These are phyloP conservation scores for Boletus pseudo-olivaceus DNA, from an alignment of 768 basidiomycete genomes.

Conservation along the genomic window DNA sequence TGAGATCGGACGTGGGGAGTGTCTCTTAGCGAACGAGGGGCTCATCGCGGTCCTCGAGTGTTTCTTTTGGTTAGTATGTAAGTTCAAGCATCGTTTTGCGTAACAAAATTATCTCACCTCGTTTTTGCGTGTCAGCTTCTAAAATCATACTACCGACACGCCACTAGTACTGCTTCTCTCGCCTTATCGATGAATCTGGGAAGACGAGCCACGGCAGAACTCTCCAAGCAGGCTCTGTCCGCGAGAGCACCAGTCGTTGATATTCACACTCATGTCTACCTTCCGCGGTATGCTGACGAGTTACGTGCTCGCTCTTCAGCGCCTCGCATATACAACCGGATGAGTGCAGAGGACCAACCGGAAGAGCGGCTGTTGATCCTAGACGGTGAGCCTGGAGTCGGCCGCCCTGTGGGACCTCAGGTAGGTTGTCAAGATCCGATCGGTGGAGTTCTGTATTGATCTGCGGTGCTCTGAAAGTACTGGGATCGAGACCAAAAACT, in stretches of 20 bases:
- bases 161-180: not conserved
- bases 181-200: constrained; percentile 29
- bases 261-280: constrained; percentile 84
- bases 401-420: constrained; percentile 78
- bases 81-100: constrained; percentile 6
- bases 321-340: constrained; percentile 61
- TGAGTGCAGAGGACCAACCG: constrained; percentile 38
- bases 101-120: constrained; percentile 20
- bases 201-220: constrained; percentile 24
- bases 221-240: constrained; percentile 20
- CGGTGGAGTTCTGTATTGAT: constrained; percentile 7
- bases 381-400: constrained; percentile 74
- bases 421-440: constrained; percentile 27
- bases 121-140: constrained; percentile 10
- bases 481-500: constrained; percentile 79
- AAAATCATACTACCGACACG: constrained; percentile 5
- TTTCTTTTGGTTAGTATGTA: constrained; percentile 11
- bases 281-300: constrained; percentile 72
- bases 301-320: constrained; percentile 60
- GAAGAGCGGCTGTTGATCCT: constrained; percentile 77
- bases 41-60: constrained; percentile 6
- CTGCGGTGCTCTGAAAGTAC: constrained; percentile 42
- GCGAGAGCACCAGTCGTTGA: constrained; percentile 55
- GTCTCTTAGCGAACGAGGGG: not conserved
- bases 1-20: not conserved